phyloP scores from a whole-genome alignment of 2,329 filamentous ascomycete genomes.

The Penicillium sp. region DNA sequence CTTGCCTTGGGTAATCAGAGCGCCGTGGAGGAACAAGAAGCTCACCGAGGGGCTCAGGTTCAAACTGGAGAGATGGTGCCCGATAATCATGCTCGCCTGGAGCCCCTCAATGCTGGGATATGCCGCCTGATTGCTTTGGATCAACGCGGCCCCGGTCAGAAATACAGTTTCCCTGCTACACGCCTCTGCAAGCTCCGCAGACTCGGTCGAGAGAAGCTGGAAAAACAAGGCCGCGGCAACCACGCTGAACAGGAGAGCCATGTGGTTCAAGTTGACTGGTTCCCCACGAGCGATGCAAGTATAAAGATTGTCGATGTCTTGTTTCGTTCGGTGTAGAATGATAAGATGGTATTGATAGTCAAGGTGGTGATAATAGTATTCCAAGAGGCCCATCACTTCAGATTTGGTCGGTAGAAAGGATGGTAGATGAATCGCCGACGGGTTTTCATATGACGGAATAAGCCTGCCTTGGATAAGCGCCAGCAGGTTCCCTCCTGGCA shows the following conservation, averaged over 20 bases:
- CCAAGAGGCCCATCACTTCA: conserved; percentile 31
- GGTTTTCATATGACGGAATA: conserved; percentile 20
- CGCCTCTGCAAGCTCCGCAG: conserved; percentile 19
- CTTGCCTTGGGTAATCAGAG: conserved; percentile 32
- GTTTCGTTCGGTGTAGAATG: conserved; percentile 24
- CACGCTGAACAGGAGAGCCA: conserved; percentile 38
- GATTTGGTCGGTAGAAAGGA: conserved; percentile 29
- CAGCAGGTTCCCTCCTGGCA: not conserved
- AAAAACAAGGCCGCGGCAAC: conserved; percentile 32
- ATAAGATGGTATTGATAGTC: conserved; percentile 40
- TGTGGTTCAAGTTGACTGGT: conserved; percentile 24
- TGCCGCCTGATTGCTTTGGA: conserved; percentile 30
- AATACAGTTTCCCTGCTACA: conserved; percentile 30
- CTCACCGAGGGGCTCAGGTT: conserved; percentile 24
- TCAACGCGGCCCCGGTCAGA: conserved; percentile 32
- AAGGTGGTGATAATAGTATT: conserved; percentile 35
- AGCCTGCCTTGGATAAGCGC: conserved; percentile 2
- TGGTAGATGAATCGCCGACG: conserved; percentile 19
- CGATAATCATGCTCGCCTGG: conserved; percentile 33
- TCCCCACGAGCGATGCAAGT: conserved; percentile 17
- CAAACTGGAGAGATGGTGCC: conserved; percentile 29
- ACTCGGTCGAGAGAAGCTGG: conserved; percentile 19
- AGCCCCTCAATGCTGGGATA: conserved; percentile 35
- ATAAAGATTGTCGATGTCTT: conserved; percentile 33
- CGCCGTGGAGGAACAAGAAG: conserved; percentile 24